Conservation (phyloP, 1,139 yeast species). For the Saccharomyces pastorianus region DNA sequence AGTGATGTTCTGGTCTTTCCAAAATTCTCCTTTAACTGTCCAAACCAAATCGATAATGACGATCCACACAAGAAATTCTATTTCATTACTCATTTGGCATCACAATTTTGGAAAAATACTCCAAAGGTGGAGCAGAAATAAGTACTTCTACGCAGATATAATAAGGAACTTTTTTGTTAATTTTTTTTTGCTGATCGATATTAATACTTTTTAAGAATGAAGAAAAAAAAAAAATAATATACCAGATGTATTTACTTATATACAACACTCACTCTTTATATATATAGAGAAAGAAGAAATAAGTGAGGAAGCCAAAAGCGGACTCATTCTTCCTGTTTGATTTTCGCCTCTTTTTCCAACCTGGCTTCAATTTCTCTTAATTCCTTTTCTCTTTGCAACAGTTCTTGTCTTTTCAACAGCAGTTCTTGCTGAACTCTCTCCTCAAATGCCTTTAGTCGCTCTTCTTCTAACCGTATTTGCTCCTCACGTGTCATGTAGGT, state of each 20-base stretch:
- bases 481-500: conserved; percentile 65
- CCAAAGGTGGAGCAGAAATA: conserved; percentile 20
- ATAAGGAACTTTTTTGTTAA: background rate
- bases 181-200: background rate
- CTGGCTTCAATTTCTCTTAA: conserved; percentile 74
- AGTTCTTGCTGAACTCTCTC: conserved; percentile 87
- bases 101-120: conserved; percentile 29
- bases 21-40: conserved; percentile 54
- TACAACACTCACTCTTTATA: background rate
- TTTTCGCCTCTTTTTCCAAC: conserved; percentile 44
- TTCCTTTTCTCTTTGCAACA: conserved; percentile 82
- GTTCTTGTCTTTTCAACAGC: conserved; percentile 72
- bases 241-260: background rate
- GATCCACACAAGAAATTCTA: conserved; percentile 23
- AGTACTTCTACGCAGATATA: background rate
- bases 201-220: background rate
- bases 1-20: conserved; percentile 85
- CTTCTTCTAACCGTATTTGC: conserved; percentile 73
- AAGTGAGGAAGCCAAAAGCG: background rate
- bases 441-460: conserved; percentile 68
- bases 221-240: background rate
- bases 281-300: background rate
- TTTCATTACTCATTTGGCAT: conserved; percentile 25
- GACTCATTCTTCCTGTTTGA: conserved; percentile 15
- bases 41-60: conserved; percentile 16